Conservation (phyloP, 768 basidiomycete genomes). For the Suillus subalutaceus region DNA sequence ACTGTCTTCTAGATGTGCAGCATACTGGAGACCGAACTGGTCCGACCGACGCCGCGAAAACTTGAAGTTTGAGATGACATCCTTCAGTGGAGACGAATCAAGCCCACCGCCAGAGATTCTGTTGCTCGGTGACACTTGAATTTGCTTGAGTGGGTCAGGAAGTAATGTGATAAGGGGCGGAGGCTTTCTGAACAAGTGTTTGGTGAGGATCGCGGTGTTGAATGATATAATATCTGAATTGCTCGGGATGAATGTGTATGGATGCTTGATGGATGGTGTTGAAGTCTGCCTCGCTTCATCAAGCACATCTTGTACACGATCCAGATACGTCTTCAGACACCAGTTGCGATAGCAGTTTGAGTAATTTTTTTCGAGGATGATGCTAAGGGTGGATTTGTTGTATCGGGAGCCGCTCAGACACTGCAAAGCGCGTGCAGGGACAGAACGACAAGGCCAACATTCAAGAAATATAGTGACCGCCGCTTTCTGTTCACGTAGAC, state of each 20-base stretch:
- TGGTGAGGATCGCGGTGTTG: background rate
- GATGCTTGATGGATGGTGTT: background rate
- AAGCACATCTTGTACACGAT: constrained; percentile 18
- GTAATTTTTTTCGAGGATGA: constrained; percentile 9
- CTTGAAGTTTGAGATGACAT: background rate
- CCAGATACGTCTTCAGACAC: constrained; percentile 15
- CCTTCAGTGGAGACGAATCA: background rate
- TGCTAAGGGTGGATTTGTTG: constrained; percentile 1
- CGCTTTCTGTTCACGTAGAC: background rate
- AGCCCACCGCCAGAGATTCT: background rate
- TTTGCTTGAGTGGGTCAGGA: background rate
- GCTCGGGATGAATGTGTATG: constrained; percentile 4
- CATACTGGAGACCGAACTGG: constrained; percentile 16
- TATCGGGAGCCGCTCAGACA: constrained; percentile 7
- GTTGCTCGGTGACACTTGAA: background rate
- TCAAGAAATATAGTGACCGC: constrained; percentile 3
- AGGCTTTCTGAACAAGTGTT: constrained; percentile 8
- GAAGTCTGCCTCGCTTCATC: background rate
- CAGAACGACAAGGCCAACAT: constrained; percentile 20
- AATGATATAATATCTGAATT: background rate
- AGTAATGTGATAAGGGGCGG: background rate
- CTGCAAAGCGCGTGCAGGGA: background rate
- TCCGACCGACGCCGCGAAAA: background rate
- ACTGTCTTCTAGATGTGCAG: constrained; percentile 15
- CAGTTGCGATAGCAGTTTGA: constrained; percentile 21